Evolutionary conservation across 768 basidiomycete species (phyloP), one percentile per base, ranked within the genome.

Genomic region (Phaeotremella skinneri): DNA sequence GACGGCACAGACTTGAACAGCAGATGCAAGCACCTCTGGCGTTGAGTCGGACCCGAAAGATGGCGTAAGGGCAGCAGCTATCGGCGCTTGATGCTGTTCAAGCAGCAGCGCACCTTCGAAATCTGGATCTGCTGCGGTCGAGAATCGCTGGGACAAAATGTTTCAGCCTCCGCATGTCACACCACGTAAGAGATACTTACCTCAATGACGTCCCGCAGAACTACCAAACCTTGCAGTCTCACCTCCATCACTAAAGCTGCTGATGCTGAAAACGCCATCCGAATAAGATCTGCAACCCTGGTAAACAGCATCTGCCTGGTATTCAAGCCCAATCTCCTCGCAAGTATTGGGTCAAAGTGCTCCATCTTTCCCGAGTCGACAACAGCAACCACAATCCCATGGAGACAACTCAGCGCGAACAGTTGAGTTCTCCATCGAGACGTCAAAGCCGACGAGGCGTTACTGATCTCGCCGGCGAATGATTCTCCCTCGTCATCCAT

Each of bases 31-130:
- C 30, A 98, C 93, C 73, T 99, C 94, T 0, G 94, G 94, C 0
- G 91, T 91, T 0, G 92, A 90, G 72, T 98, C 96, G 0, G 90
- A 83, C 1, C 91, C 91, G 71, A 99, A 98, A 0, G 93, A 92
- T 0, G 96, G 94, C 0, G 94, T 98, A 17, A 98, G 82, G 0
- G 96, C 96, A 20, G 96, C 91, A 1, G 94, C 96, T 59, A 99
- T 94, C 0, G 96, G 94, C 0, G 96, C 94, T 78, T 99, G 96
- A 76, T 96, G 89, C 75, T 99, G 96, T 73, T 99, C 94, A 13
- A 99, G 83, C 2, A 99, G 80, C 4, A 93, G 81, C 0, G 89
- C 85, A 59, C 90, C 90, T 31, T 90, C 88, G 67, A 91, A 98
- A 52, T 91, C 91, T 1, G 92, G 90, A 78, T 99, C 96, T 0